These are phyloP conservation scores for Tripidium arundinaceum DNA, from an alignment of 202 grass and related monocot genomes.

Conservation along the genomic window DNA sequence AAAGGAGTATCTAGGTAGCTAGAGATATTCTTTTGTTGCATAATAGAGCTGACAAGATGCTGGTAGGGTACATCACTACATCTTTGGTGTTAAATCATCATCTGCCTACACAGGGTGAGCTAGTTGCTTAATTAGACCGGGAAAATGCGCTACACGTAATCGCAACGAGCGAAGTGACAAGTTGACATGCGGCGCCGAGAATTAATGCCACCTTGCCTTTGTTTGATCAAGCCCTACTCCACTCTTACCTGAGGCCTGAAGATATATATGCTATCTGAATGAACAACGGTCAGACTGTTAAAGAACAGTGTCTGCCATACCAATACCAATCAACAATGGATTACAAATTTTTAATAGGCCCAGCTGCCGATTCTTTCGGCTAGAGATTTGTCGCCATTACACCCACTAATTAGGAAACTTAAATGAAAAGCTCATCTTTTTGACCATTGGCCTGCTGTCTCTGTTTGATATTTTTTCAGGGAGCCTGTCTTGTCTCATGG, in stretches of 20 bases:
- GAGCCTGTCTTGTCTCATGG: slow-evolving; percentile 14
- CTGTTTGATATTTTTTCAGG: slow-evolving; percentile 43
- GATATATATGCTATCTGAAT: not conserved
- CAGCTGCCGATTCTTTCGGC: slow-evolving; percentile 37
- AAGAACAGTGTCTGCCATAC: slow-evolving; percentile 11
- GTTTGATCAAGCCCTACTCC: slow-evolving; percentile 15
- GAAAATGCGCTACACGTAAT: slow-evolving; percentile 42
- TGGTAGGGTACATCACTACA: slow-evolving; percentile 1
- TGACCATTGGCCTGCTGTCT: slow-evolving; percentile 16
- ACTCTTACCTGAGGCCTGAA: slow-evolving; percentile 4
- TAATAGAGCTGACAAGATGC: slow-evolving; percentile 13
- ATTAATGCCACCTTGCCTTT: slow-evolving; percentile 20
- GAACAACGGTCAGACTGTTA: slow-evolving; percentile 11
- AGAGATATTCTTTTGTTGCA: slow-evolving; percentile 21
- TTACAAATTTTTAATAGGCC: slow-evolving; percentile 30
- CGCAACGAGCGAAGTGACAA: not conserved
- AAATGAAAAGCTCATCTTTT: slow-evolving; percentile 34
- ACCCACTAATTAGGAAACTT: slow-evolving; percentile 39
- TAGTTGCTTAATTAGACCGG: not conserved
- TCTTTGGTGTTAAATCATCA: not conserved
- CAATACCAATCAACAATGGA: not conserved
- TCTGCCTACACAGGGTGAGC: not conserved
- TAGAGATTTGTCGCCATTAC: slow-evolving; percentile 38
- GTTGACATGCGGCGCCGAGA: slow-evolving; percentile 33
- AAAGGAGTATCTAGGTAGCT: slow-evolving; percentile 25